These are phyloP conservation scores for Reutealis trisperma DNA, from an alignment of 345 rosid species.

Conservation along the genomic window DNA sequence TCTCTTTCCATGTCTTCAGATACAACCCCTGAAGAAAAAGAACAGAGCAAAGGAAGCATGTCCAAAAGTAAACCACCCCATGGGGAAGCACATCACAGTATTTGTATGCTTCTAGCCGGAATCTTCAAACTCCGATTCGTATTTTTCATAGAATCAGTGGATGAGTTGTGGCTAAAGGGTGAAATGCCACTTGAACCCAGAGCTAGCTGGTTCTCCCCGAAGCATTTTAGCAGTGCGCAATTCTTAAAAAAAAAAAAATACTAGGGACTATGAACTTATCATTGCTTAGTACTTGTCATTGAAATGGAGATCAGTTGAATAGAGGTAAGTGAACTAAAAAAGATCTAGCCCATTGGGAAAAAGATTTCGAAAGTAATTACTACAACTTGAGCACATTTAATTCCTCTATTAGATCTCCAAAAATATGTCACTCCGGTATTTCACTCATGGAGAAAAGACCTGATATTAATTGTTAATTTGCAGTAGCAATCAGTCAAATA, in stretches of 20 bases:
- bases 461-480: not conserved
- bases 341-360: not conserved
- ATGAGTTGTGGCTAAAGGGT: too few relatives aligned
- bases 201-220: too few relatives aligned
- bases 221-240: not conserved
- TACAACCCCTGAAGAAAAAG: too few relatives aligned
- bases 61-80: too few relatives aligned
- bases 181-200: too few relatives aligned
- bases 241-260: not conserved
- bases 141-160: too few relatives aligned
- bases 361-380: not conserved
- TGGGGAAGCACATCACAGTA: too few relatives aligned
- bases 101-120: too few relatives aligned
- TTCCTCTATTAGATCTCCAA: not conserved
- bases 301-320: not conserved
- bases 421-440: not conserved
- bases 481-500: too few relatives aligned
- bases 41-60: too few relatives aligned
- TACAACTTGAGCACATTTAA: not conserved
- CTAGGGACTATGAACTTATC: not conserved
- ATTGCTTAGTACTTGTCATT: not conserved
- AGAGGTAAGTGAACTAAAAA: not conserved
- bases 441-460: not conserved
- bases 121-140: too few relatives aligned
- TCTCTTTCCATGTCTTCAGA: too few relatives aligned